These are phyloP conservation scores for Amaranthus palmeri DNA, from an alignment of 148 eudicot species.

Conservation along the genomic window DNA sequence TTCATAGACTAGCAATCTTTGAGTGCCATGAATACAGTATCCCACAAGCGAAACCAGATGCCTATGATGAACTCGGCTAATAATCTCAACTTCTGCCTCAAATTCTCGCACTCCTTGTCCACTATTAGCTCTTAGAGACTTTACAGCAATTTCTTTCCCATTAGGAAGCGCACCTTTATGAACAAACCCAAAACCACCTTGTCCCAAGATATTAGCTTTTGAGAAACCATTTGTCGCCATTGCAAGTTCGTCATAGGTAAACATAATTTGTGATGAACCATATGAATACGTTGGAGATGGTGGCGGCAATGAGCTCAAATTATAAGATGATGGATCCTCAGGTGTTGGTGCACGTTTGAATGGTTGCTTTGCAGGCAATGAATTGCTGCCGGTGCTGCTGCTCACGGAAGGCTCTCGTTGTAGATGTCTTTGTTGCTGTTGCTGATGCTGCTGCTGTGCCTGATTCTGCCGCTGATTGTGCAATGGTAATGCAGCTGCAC, in stretches of 20 bases:
- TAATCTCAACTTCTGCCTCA: slow-evolving; percentile 83
- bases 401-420: slow-evolving; percentile 35
- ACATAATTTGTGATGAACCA: slow-evolving; percentile 56
- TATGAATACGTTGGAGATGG: slow-evolving; percentile 50
- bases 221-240: slow-evolving; percentile 83
- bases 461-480: neutral
- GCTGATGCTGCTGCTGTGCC: too few relatives aligned
- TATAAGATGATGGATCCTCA: slow-evolving; percentile 21
- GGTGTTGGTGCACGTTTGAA: slow-evolving; percentile 1
- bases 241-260: slow-evolving; percentile 67
- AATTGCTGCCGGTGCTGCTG: slow-evolving; percentile 33
- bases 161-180: slow-evolving; percentile 79
- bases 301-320: slow-evolving; percentile 42
- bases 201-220: slow-evolving; percentile 65
- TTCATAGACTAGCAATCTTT: slow-evolving; percentile 80
- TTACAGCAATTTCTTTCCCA: slow-evolving; percentile 83
- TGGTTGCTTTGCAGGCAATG: slow-evolving; percentile 6
- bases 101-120: slow-evolving; percentile 91
- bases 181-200: slow-evolving; percentile 93
- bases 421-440: slow-evolving; percentile 22
- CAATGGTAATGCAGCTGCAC: slow-evolving; percentile 38
- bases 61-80: slow-evolving; percentile 92
- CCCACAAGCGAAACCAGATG: slow-evolving; percentile 95
- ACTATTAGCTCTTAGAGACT: slow-evolving; percentile 73
- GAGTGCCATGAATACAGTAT: slow-evolving; percentile 60